Conservation (phyloP, 2,329 filamentous ascomycete genomes). For the Tolypocladium album region DNA sequence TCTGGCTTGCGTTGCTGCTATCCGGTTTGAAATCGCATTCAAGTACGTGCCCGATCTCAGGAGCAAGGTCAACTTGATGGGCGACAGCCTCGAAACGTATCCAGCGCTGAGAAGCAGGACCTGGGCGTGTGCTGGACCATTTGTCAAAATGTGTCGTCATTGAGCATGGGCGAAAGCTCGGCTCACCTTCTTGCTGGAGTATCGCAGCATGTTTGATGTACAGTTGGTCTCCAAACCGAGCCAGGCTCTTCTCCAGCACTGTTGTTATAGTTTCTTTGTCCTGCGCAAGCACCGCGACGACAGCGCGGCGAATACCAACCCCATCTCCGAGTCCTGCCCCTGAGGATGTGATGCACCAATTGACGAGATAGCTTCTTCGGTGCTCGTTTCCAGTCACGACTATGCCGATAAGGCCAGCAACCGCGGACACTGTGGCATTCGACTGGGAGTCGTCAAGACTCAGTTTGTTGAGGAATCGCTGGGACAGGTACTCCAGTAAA, state of each 20-base stretch:
- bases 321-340: conserved; percentile 55
- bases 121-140: conserved; percentile 65
- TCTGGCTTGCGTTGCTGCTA: conserved; percentile 63
- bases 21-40: conserved; percentile 71
- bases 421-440: conserved; percentile 39
- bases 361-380: conserved; percentile 43
- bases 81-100: conserved; percentile 57
- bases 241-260: conserved; percentile 57
- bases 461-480: conserved; percentile 28
- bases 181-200: conserved; percentile 75
- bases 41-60: conserved; percentile 66
- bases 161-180: not conserved
- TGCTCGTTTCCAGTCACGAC: conserved; percentile 36
- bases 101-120: conserved; percentile 67
- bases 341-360: conserved; percentile 55
- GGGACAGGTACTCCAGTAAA: conserved; percentile 30
- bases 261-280: conserved; percentile 39
- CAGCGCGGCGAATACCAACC: conserved; percentile 56
- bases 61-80: conserved; percentile 56
- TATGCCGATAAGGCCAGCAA: conserved; percentile 42
- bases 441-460: conserved; percentile 18
- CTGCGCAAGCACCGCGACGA: conserved; percentile 45
- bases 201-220: conserved; percentile 78
- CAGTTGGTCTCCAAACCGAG: conserved; percentile 72
- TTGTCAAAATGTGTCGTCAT: conserved; percentile 8